Evolutionary conservation across 768 basidiomycete genomes (phyloP), one percentile per base, ranked within the genome.

Genomic region (Amanita pseudoporphyria): DNA sequence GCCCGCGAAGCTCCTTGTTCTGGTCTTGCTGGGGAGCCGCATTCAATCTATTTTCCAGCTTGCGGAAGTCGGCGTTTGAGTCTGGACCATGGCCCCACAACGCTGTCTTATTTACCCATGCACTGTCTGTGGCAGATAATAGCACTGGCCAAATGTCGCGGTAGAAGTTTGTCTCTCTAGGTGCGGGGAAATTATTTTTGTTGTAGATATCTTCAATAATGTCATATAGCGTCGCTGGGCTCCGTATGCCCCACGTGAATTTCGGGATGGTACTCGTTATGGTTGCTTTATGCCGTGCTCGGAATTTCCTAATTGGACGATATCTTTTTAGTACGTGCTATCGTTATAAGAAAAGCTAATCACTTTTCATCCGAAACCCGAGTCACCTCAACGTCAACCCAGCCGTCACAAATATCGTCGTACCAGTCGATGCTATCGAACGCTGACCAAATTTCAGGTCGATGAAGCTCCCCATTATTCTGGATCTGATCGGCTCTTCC

Each of bases 381-480:
- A 28, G 26, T 24, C 14, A 63, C 58, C 14, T 45, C 32, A 7
- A 62, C 66, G 2, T 54, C 40, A 26, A 67, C 56, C 54, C 58
- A 61, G 1, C 67, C 66, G 38, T 68, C 67, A 39, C 58, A 65
- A 6, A 56, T 61, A 38, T 62, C 62, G 45, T 68, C 67, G 37
- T 65, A 49, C 67, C 66, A 67, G 52, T 66, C 62, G 24, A 56
- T 52, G 43, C 56, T 63, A 52, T 69, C 66, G 48, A 67, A 63
- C 36, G 56, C 57, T 13, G 58, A 56, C 21, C 54, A 52, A 55
- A 58, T 61, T 3, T 42, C 31, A 21, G 26, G 47, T 12, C 19
- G 39, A 40, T 5, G 3, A 22, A 18, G n/a, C 5, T 40, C 5
- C 5, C 16, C 16, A 9, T 54, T 54, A 28, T 22, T 39, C 26